Evolutionary conservation across 345 rosid species (phyloP), one percentile per base, ranked within the genome.

Genomic region (Isatis tinctoria): DNA sequence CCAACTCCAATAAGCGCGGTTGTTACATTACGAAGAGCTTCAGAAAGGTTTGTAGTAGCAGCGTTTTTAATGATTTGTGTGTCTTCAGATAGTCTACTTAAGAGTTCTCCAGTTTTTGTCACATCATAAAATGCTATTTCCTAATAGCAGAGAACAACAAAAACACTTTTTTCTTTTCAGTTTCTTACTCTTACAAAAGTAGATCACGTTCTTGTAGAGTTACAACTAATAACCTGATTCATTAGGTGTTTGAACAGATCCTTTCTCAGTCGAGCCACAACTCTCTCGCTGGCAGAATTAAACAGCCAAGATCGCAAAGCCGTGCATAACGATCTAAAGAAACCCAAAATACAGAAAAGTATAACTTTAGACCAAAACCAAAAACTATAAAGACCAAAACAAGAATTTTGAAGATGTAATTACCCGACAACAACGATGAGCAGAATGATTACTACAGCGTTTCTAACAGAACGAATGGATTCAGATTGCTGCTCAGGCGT

Each of bases 11-110:
- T 75, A 63, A 79, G 60, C 0, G 85, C 83, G 1, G 91, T 87
- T 44, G 91, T 69, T 65, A 87, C 78, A 65, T 83, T 83, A 10
- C 87, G 81, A 26, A 87, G 86, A 18, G 91, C 86, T 81, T 87
- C 87, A 18, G 87, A 85, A 45, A 87, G 91, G 79, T 85, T 87
- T 13, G 89, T 74, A 4, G 91, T 87, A 69, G 91, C 91, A 67
- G 91, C 91, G 76, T 87, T 87, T 68, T 87, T 85, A 22, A 87
- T 87, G 43, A 87, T 85, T 70, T 87, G 91, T 0, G 91, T 87
- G 67, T 87, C 89, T 79, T 87, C 89, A 0, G 89, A 85, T 35
- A 87, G 77, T 76, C 91, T 82, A 71, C 89, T 87, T 35, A 87
- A 80, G 71, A 87, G 87, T 72, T 87, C 91, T 36, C 91, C 91